phyloP scores from a whole-genome alignment of 164 flowering plant genomes.

The Malania oleifera region DNA sequence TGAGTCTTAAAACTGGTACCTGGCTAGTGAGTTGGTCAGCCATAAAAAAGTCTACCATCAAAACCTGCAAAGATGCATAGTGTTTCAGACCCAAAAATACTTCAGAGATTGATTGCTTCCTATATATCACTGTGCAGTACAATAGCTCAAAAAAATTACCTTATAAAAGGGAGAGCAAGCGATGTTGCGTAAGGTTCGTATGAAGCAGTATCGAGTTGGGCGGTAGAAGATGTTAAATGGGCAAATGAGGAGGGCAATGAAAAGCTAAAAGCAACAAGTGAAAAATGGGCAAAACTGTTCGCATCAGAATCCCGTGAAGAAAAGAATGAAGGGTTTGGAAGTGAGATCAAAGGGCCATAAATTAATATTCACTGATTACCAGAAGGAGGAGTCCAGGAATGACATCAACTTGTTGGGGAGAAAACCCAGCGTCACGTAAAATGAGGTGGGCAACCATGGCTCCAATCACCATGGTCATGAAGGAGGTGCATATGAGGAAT shows the following conservation, averaged over 20 bases:
- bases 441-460: constrained; percentile 87
- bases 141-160: constrained; percentile 31
- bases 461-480: constrained; percentile 84
- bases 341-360: no score
- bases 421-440: constrained; percentile 47
- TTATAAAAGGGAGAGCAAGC: constrained; percentile 87
- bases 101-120: neutral
- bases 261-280: constrained; percentile 33
- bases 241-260: constrained; percentile 58
- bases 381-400: constrained; percentile 81
- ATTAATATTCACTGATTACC: no score
- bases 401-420: constrained; percentile 56
- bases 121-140: neutral
- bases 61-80: constrained; percentile 44
- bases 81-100: neutral
- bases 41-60: constrained; percentile 96
- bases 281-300: constrained; percentile 2
- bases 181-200: constrained; percentile 77
- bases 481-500: constrained; percentile 76
- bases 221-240: constrained; percentile 85
- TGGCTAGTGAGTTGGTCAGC: constrained; percentile 99
- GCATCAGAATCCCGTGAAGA: no score
- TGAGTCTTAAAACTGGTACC: constrained; percentile 52
- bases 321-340: no score
- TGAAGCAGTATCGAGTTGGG: constrained; percentile 75